Conservation (phyloP, 2,329 filamentous ascomycete genomes). For the Epichloe scottii region DNA sequence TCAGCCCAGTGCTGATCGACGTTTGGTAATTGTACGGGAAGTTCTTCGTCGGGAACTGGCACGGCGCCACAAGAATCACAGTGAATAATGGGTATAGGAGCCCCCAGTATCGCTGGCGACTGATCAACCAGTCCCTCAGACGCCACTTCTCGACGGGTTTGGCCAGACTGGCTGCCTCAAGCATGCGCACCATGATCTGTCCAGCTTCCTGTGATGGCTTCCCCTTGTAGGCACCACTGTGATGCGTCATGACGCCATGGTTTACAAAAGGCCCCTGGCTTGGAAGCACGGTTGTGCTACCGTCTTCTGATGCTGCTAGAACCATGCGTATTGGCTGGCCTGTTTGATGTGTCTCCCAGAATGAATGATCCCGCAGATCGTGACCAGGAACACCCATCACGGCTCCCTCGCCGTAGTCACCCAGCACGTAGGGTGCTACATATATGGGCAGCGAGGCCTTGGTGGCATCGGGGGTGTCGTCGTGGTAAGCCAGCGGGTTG, state of each 20-base stretch:
- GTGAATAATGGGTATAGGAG: constrained; percentile 81
- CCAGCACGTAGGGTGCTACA: constrained; percentile 73
- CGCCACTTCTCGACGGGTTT: constrained; percentile 61
- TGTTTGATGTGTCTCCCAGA: constrained; percentile 61
- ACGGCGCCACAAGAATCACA: constrained; percentile 66
- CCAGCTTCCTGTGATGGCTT: constrained; percentile 51
- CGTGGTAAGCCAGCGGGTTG: constrained; percentile 51
- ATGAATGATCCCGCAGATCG: constrained; percentile 64
- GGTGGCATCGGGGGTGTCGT: constrained; percentile 34
- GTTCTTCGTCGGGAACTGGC: constrained; percentile 61
- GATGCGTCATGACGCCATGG: constrained; percentile 54
- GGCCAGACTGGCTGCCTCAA: constrained; percentile 44
- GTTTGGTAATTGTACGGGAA: constrained; percentile 64
- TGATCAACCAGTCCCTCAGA: constrained; percentile 80
- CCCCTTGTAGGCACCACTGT: constrained; percentile 53
- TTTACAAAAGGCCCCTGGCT: constrained; percentile 49
- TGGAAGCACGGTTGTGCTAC: constrained; percentile 28
- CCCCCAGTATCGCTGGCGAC: constrained; percentile 87
- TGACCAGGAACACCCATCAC: constrained; percentile 90
- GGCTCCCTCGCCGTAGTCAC: constrained; percentile 75
- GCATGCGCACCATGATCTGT: constrained; percentile 43
- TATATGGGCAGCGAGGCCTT: constrained; percentile 58
- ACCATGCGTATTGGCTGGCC: constrained; percentile 51
- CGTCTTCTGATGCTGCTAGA: constrained; percentile 38
- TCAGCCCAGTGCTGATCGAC: constrained; percentile 56